Evolutionary conservation across 108 stramenopile species (phyloP).

Genomic region (Parietichytrium sp.): DNA sequence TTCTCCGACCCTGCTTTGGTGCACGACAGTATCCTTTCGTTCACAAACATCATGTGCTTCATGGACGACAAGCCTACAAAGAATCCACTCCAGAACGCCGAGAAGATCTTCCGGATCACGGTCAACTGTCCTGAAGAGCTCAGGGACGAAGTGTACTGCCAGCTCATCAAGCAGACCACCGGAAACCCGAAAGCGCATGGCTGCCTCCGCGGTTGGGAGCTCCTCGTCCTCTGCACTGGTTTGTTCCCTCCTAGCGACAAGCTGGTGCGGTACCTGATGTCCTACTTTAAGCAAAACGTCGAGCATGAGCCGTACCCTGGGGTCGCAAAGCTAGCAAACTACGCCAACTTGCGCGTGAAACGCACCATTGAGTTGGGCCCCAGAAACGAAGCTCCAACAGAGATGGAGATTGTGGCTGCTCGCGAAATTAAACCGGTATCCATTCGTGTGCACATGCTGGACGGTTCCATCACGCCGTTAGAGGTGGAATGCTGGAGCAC

Average conservation of each 20-base stretch:
- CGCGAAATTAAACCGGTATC: not conserved
- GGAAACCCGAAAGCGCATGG: constrained; percentile 41
- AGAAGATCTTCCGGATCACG: constrained; percentile 42
- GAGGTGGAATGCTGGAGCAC: constrained; percentile 44
- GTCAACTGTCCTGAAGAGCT: constrained; percentile 47
- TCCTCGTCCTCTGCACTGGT: constrained; percentile 38
- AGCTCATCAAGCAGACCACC: constrained; percentile 55
- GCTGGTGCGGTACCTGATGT: constrained; percentile 29
- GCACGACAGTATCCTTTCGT: constrained; percentile 40
- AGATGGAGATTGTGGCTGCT: constrained; percentile 45
- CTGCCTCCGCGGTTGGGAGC: constrained; percentile 49
- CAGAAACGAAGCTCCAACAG: constrained; percentile 46
- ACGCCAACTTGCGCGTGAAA: not conserved
- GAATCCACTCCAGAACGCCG: constrained; percentile 40
- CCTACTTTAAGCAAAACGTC: not conserved
- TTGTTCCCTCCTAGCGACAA: constrained; percentile 39
- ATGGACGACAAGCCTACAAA: constrained; percentile 50
- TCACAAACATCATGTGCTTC: constrained; percentile 51
- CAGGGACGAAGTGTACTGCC: constrained; percentile 54
- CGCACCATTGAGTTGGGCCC: constrained; percentile 41
- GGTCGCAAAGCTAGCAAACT: constrained; percentile 43
- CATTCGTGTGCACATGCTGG: constrained; percentile 47
- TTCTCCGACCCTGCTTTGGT: constrained; percentile 39
- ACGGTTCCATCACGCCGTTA: constrained; percentile 42
- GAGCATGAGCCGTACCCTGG: not conserved